Conservation (phyloP, 2,329 filamentous ascomycete species). For the Fusarium begoniae region DNA sequence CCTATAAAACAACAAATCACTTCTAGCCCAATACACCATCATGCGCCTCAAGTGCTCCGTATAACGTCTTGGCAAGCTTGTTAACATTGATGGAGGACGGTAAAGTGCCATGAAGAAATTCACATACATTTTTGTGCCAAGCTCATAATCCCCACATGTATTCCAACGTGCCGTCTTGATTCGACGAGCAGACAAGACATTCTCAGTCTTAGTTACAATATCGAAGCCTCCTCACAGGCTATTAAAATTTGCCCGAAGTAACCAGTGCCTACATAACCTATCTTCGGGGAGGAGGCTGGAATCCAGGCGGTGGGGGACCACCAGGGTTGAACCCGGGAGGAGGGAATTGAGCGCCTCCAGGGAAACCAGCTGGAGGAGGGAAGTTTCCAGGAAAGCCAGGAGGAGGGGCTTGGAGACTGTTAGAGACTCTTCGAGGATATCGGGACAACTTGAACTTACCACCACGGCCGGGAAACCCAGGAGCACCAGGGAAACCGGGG, state of each 20-base stretch:
- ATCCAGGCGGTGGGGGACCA: conserved; percentile 72
- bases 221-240: conserved; percentile 39
- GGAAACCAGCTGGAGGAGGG: conserved; percentile 57
- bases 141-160: conserved; percentile 35
- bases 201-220: conserved; percentile 36
- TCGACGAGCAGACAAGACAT: conserved; percentile 34
- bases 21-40: conserved; percentile 19
- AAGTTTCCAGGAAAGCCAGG: conserved; percentile 55
- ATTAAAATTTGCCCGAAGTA: conserved; percentile 35
- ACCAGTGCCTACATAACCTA: conserved; percentile 49
- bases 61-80: conserved; percentile 33
- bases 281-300: conserved; percentile 76
- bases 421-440: conserved; percentile 38
- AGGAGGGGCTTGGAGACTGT: conserved; percentile 52
- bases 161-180: conserved; percentile 24
- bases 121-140: conserved; percentile 46
- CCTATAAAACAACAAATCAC: conserved; percentile 20
- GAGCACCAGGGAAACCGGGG: conserved; percentile 62
- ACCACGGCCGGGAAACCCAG: conserved; percentile 57
- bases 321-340: conserved; percentile 62
- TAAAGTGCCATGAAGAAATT: conserved; percentile 38
- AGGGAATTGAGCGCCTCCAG: conserved; percentile 54
- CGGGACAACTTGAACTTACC: conserved; percentile 54
- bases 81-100: conserved; percentile 40
- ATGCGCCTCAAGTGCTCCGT: conserved; percentile 34